These are phyloP conservation scores for Gastrolobium bilobum DNA, from an alignment of 306 rosid genomes.

Conservation along the genomic window DNA sequence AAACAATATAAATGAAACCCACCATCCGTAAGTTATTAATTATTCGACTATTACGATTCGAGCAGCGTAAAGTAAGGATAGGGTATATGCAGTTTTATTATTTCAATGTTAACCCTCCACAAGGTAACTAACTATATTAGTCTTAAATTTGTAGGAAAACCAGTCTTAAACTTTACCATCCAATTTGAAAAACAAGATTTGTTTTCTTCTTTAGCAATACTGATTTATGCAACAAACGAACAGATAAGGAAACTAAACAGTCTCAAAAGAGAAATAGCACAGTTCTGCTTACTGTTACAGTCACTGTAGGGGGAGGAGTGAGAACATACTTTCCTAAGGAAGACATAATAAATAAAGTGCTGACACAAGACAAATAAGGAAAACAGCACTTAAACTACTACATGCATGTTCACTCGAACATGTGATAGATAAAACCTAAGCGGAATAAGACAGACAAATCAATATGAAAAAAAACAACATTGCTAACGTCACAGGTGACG, in stretches of 20 bases:
- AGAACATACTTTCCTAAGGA: not conserved
- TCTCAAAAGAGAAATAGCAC: not conserved
- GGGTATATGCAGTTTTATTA: too few species aligned
- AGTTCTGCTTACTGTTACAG: not conserved
- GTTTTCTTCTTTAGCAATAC: not conserved
- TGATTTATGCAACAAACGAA: not conserved
- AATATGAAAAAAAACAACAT: not conserved
- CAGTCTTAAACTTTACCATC: not conserved
- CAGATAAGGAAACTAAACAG: conserved; percentile 1
- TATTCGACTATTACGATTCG: too few species aligned
- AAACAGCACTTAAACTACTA: not conserved
- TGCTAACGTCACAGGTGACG: conserved; percentile 42
- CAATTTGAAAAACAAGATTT: not conserved
- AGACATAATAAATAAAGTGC: not conserved
- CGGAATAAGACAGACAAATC: conserved; percentile 26
- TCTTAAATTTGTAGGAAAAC: conserved; percentile 19
- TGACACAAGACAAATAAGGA: not conserved
- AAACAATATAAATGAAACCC: not conserved
- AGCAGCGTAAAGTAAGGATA: too few species aligned
- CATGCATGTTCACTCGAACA: conserved; percentile 1
- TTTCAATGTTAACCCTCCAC: too few species aligned
- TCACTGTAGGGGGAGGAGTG: not conserved
- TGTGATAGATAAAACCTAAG: conserved; percentile 6
- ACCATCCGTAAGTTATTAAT: not conserved
- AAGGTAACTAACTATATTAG: not conserved